These are phyloP conservation scores for Cystofilobasidium macerans DNA, from an alignment of 768 basidiomycete genomes.

Conservation along the genomic window DNA sequence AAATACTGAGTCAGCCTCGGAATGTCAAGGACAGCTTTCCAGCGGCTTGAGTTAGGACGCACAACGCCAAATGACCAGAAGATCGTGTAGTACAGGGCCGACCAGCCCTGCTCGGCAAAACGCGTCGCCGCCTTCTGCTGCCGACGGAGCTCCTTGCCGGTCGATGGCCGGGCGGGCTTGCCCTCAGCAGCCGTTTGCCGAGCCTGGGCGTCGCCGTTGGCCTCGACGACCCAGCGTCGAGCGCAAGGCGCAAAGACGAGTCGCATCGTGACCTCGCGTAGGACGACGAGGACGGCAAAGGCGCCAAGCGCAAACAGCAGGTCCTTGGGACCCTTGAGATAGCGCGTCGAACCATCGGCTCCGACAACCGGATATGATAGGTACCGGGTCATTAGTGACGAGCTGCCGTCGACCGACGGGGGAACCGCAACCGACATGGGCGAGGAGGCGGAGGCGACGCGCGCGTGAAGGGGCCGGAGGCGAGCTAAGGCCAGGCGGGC, in stretches of 20 bases:
- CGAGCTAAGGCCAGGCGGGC: neutral
- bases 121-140: constrained; percentile 57
- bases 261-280: constrained; percentile 67
- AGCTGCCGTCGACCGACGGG: neutral
- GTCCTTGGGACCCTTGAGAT: constrained; percentile 59
- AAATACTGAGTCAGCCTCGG: neutral
- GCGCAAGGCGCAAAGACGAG: constrained; percentile 71
- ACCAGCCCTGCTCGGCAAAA: constrained; percentile 95
- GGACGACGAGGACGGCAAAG: constrained; percentile 73
- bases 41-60: constrained; percentile 39
- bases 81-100: constrained; percentile 58
- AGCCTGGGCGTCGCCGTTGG: neutral
- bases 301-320: constrained; percentile 66
- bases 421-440: too few relatives aligned
- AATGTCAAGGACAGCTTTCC: neutral
- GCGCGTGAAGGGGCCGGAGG: neutral
- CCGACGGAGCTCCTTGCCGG: constrained; percentile 28
- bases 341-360: constrained; percentile 39
- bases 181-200: neutral
- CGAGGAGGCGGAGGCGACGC: neutral
- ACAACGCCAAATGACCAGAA: constrained; percentile 75
- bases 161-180: constrained; percentile 18
- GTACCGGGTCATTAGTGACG: neutral
- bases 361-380: neutral
- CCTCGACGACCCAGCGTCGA: constrained; percentile 51